Base-by-base conservation (phyloP, 2,329 filamentous ascomycete species). In the Trichoderma sp. region DNA sequence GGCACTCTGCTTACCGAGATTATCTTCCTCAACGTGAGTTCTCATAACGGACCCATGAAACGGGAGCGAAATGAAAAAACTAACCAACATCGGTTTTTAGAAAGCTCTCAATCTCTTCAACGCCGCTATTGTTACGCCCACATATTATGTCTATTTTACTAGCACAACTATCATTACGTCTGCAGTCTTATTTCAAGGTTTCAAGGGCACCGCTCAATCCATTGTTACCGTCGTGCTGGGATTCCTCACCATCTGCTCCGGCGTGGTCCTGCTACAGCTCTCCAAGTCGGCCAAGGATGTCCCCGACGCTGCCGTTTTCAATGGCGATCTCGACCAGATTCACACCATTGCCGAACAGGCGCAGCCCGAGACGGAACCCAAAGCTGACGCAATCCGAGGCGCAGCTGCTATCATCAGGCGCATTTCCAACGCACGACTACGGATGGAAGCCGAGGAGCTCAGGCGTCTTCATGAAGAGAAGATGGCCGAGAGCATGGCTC, bases 101-200 rank as follows among this genome's bases (percentile, higher is more conserved):
- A 99, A 99, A 97, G 96, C 96, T 6, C 86, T 98, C 68, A 98
- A 99, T 77, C 81, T 99, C 60, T 98, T 95, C 85, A 98, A 99
- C 76, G 96, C 96, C 46, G 95, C 96, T 8, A 87, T 99, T 72
- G 96, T 99, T 70, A 99, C 96, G 0, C 96, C 96, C 0, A 99
- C 96, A 2, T 99, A 99, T 82, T 99, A 99, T 79, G 96, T 99
- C 73, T 95, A 96, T 83, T 99, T 99, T 79, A 99, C 96, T 49
- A 97, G 91, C 74, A 91, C 94, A 5, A 98, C 96, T 24, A 97
- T 99, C 73, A 88, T 98, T 73, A 96, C 94, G 6, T 97, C 95
- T 0, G 92, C 94, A 4, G 90, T 99, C 58, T 84, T 99, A 3
- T 98, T 98, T 80, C 90, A 89, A 71, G 96, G 96, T 8, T 97